Base-by-base conservation (phyloP, 257 asterid species). In the Buddleja alternifolia region DNA sequence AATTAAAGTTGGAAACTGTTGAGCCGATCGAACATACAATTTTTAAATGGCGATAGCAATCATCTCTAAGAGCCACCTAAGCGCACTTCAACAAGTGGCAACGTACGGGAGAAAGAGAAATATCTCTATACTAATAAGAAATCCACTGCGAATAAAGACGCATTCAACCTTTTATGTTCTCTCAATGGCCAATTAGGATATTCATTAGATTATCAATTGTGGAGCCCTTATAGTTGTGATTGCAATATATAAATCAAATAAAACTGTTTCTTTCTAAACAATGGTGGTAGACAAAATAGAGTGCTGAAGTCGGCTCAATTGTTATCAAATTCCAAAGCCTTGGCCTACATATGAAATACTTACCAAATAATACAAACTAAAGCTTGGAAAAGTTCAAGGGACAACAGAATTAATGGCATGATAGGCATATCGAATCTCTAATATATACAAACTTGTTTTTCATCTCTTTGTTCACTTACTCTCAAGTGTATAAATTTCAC, bases 281-380 rank as follows among this genome's bases (percentile, higher is more conserved):
- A n/a, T 60, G 21, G 75, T 70, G 71, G 66, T 53, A 47, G 71
- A 72, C 77, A 72, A 29, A 44, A n/a, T 20, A 25, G 44, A 73
- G 72, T 65, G 76, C 57, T 12, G 25, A 20, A 41, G 60, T 29
- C 58, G 64, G 57, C 50, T 55, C 19, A 63, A 54, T 32, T 66
- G 29, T 73, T 46, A 44, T 65, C 19, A 56, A 73, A 47, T 56
- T 24, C 48, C 14, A 73, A 50, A 25, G 34, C 14, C n/a, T 34
- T 50, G 60, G 8, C 66, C 67, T 36, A 36, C 70, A 6, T 10
- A 19, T 0, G 60, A n/a, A 17, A 50, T 66, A 19, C 10, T 20
- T 21, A 21, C 17, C 41, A 37, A 39, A 21, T n/a, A 24, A 9
- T n/a, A 7, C 24, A 21, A 53, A 63, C 34, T 62, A 47, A 52